Evolutionary conservation across 768 basidiomycete species (phyloP).

Genomic region (Agrocybe praecox): DNA sequence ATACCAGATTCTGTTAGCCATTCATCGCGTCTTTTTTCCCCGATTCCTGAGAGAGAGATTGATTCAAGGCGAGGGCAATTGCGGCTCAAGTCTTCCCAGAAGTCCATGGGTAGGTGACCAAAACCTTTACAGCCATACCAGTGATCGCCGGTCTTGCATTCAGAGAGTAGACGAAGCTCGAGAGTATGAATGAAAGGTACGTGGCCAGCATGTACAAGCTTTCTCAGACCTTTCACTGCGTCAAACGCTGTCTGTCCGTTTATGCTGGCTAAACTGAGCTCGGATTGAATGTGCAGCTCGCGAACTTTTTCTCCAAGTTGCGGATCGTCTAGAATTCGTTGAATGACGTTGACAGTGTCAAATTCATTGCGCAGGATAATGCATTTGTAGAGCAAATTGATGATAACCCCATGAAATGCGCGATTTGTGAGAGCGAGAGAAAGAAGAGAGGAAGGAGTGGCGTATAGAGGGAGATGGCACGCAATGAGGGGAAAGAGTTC

Average conservation of each 20-base stretch:
- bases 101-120: background rate
- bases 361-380: too few species aligned
- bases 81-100: background rate
- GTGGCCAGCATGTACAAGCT: background rate
- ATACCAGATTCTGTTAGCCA: background rate
- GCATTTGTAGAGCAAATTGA: too few species aligned
- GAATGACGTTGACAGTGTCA: too few species aligned
- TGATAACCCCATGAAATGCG: too few species aligned
- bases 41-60: background rate
- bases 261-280: background rate
- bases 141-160: background rate
- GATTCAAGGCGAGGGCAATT: background rate
- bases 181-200: background rate
- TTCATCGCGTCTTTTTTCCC: background rate
- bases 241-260: background rate
- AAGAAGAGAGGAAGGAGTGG: too few species aligned
- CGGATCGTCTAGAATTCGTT: background rate
- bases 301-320: background rate
- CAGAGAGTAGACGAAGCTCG: background rate
- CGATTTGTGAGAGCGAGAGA: too few species aligned
- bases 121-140: background rate
- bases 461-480: too few species aligned
- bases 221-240: background rate
- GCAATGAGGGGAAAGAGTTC: too few species aligned
- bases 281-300: background rate